Conservation (phyloP, 2,329 filamentous ascomycete species). For the Phialophora chinensis region DNA sequence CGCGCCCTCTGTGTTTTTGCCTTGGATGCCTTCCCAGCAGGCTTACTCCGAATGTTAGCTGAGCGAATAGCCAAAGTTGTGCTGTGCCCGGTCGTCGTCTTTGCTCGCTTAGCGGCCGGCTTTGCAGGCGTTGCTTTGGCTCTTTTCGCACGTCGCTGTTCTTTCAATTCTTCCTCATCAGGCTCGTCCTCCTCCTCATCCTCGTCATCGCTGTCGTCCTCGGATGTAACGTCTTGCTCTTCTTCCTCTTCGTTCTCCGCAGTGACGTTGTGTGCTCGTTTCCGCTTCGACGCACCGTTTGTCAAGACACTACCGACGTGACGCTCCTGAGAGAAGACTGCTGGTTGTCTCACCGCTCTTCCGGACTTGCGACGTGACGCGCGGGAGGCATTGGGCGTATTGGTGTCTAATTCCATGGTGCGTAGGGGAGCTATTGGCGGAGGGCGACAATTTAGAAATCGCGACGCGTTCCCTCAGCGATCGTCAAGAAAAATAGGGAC, state of each 20-base stretch:
- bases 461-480: neutral
- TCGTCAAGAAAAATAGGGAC: neutral
- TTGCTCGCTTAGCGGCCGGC: constrained; percentile 60
- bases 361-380: constrained; percentile 52
- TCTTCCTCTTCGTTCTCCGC: constrained; percentile 42
- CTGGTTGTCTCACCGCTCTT: constrained; percentile 51
- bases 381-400: constrained; percentile 29
- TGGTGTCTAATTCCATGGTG: constrained; percentile 33
- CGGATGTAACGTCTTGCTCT: constrained; percentile 37
- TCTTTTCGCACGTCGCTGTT: constrained; percentile 48
- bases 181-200: constrained; percentile 45
- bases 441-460: neutral
- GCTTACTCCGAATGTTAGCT: constrained; percentile 51
- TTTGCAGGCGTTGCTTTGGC: constrained; percentile 48
- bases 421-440: neutral
- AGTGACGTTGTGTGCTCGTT: constrained; percentile 51
- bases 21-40: constrained; percentile 47
- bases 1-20: constrained; percentile 58
- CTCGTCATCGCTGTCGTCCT: constrained; percentile 38
- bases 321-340: constrained; percentile 49
- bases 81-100: constrained; percentile 55
- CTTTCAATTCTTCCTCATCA: constrained; percentile 58
- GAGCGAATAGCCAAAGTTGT: constrained; percentile 62
- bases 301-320: constrained; percentile 42
- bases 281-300: constrained; percentile 55